Evolutionary conservation across 768 basidiomycete genomes (phyloP).

Genomic region (Russula compacta): DNA sequence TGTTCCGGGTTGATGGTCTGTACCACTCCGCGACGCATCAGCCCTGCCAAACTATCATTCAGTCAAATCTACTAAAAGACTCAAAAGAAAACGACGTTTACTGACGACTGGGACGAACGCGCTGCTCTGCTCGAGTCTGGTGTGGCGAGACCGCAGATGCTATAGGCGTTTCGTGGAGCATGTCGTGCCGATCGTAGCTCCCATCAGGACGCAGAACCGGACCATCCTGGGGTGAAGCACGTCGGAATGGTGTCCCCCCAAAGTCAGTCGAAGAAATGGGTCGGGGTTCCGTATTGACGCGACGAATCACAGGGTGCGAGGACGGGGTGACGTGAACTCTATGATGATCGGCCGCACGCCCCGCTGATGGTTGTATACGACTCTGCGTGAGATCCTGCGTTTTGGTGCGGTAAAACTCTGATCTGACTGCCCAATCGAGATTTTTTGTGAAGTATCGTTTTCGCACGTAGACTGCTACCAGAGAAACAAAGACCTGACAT

Average conservation of each 20-base stretch:
- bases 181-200: background rate
- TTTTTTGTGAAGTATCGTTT: slow-evolving; percentile 21
- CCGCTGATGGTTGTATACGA: background rate
- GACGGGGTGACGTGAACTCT: background rate
- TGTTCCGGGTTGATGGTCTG: slow-evolving; percentile 3
- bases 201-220: background rate
- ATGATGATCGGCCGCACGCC: background rate
- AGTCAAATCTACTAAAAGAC: background rate
- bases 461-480: slow-evolving; percentile 34
- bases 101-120: background rate
- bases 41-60: background rate
- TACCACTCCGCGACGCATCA: background rate
- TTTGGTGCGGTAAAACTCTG: slow-evolving; percentile 19
- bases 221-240: background rate
- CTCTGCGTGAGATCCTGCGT: background rate
- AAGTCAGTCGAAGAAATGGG: background rate
- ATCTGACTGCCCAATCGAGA: slow-evolving; percentile 9
- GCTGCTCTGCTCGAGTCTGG: background rate
- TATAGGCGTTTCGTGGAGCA: background rate
- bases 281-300: background rate
- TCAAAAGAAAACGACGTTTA: background rate
- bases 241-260: background rate
- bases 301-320: background rate
- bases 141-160: background rate
- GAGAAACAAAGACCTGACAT: slow-evolving; percentile 29